Conservation (phyloP, 768 basidiomycete genomes). For the Collybia sp. region DNA sequence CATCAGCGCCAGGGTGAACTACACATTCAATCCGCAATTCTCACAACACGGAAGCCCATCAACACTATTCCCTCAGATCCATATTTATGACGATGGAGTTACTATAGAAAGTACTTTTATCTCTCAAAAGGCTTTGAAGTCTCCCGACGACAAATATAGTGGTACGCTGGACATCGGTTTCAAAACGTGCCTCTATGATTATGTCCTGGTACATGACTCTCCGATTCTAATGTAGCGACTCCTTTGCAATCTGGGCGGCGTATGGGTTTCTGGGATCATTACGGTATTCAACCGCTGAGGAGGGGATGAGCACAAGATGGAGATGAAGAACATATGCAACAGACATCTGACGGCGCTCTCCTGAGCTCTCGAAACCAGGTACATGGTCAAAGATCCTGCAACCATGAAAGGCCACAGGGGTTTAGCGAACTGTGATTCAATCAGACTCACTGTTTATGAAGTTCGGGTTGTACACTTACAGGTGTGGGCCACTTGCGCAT, state of each 20-base stretch:
- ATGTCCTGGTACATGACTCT: too few species aligned
- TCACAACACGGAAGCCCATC: too few species aligned
- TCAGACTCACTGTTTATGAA: conserved; percentile 2
- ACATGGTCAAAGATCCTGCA: conserved; percentile 60
- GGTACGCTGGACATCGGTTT: too few species aligned
- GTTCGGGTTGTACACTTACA: conserved; percentile 36
- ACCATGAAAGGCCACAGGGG: conserved; percentile 81
- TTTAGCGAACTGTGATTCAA: conserved; percentile 47
- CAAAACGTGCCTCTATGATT: too few species aligned
- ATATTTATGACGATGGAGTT: too few species aligned
- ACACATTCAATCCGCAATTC: too few species aligned
- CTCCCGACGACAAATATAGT: too few species aligned
- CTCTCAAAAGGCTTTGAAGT: too few species aligned
- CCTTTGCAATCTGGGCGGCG: conserved; percentile 69
- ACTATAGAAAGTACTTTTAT: too few species aligned
- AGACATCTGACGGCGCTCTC: conserved; percentile 66
- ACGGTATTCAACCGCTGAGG: conserved; percentile 58
- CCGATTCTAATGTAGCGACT: conserved; percentile 38
- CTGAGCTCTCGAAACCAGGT: conserved; percentile 63
- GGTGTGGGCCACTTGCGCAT: conserved; percentile 80
- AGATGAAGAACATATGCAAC: conserved; percentile 23
- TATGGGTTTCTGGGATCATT: conserved; percentile 83
- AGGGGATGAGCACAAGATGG: not conserved
- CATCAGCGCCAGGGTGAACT: too few species aligned
- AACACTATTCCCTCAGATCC: too few species aligned